Base-by-base conservation (phyloP, 2,329 filamentous ascomycete species). In the Phialemonium atrogriseum region DNA sequence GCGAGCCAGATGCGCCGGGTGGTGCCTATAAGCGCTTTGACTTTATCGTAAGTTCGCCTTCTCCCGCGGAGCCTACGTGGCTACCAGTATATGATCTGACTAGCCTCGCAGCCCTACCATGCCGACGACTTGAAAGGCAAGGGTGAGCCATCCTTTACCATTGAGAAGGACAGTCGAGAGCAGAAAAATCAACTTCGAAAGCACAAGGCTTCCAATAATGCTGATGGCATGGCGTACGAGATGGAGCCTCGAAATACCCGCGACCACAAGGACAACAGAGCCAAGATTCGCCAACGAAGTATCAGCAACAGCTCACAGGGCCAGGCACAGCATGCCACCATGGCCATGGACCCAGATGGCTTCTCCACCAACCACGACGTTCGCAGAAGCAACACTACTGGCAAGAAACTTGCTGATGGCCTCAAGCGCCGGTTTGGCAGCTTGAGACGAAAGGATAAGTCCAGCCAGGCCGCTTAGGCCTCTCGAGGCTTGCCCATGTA, bases 101-200 rank as follows among this genome's bases (percentile, higher is more conserved):
- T 22, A 21, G n/a, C 9, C 7, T 14, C 32, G 3, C 37, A 78
- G 73, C 51, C 73, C 44, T 91, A 93, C 54, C 73, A 75, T 34
- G 78, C 80, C 5, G 73, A 82, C 26, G 85, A 93, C 48, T 68
- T 84, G 40, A 88, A 89, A 55, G 85, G 84, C 48, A 86, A 91
- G 57, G 82, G 82, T 26, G 83, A 89, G 50, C 82, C 84, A 3
- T 76, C 73, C 3, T 91, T 73, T 58, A 73, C 76, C 7, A 68
- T 81, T 20, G 84, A 89, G 46, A 73, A 73, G 40, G 71, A 74
- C 1, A 58, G 78, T 14, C 83, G 82, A 52, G 68, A 72, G 16
- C 67, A 74, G 49, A 73, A 70, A 47, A 44, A 43, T 15, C 31
- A 44, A 30, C 45, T 46, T 13, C 50, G 49, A 35, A 47, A 46